Evolutionary conservation across 2,329 filamentous ascomycete genomes (phyloP).

Genomic region (Cladosporium sp.): DNA sequence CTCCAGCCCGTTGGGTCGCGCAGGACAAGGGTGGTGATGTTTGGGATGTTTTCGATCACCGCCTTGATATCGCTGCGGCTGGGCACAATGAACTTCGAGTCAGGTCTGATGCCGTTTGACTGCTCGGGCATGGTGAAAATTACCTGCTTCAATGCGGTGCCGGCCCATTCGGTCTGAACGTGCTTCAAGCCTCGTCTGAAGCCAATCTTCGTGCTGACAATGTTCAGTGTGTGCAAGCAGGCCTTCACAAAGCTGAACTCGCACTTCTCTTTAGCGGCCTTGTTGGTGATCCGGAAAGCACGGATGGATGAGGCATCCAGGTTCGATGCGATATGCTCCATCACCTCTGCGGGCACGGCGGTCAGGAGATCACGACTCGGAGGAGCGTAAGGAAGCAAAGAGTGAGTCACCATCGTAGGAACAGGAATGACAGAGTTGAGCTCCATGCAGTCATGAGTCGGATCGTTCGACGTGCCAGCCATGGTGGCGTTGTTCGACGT

Average conservation of each 20-base stretch:
- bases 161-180: not conserved
- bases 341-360: constrained; percentile 13
- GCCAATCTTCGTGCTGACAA: not conserved
- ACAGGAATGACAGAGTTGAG: not conserved
- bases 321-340: constrained; percentile 10
- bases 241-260: not conserved
- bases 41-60: not conserved
- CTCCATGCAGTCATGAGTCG: not conserved
- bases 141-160: not conserved
- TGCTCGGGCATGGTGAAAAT: not conserved
- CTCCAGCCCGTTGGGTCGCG: not conserved
- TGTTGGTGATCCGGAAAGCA: constrained; percentile 43
- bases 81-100: not conserved
- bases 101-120: too few species aligned
- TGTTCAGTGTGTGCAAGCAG: not conserved
- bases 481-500: not conserved
- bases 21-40: not conserved
- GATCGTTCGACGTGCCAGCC: not conserved
- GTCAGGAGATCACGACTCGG: not conserved
- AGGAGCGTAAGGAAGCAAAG: not conserved
- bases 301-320: not conserved
- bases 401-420: not conserved
- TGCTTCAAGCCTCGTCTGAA: not conserved
- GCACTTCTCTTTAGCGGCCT: constrained; percentile 28
- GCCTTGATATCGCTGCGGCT: not conserved